Percentiles rank a stretch among this genome's conserved stretches.
phyloP scores from a whole-genome alignment of 2,329 filamentous ascomycete genomes.

The Aspergillus clavatus region DNA sequence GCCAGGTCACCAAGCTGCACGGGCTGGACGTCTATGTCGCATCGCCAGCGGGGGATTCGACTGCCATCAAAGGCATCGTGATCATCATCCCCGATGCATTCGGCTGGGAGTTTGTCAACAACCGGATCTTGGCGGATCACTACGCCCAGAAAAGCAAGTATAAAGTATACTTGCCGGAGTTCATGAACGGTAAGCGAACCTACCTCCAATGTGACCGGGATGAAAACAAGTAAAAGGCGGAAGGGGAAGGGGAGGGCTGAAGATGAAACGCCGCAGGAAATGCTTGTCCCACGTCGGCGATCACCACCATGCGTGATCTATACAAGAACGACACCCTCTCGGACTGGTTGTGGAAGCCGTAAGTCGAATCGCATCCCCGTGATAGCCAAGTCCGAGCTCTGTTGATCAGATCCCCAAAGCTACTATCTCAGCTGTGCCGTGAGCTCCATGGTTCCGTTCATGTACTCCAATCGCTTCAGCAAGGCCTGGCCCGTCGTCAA shows the following conservation, averaged over 20 bases:
- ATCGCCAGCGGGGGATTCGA: conserved; percentile 29
- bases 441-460: conserved; percentile 16
- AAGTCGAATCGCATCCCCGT: not conserved
- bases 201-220: too few relatives aligned
- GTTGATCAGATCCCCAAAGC: conserved; percentile 4
- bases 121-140: conserved; percentile 49
- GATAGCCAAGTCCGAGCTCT: not conserved
- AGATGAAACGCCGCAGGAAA: conserved; percentile 12
- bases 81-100: conserved; percentile 55
- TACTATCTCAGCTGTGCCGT: conserved; percentile 12
- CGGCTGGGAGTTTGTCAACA: conserved; percentile 53
- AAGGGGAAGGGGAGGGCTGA: too few relatives aligned
- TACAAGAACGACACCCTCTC: conserved; percentile 4
- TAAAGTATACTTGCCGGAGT: conserved; percentile 53
- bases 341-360: conserved; percentile 19
- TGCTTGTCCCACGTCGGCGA: conserved; percentile 11
- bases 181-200: conserved; percentile 51
- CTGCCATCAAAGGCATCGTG: conserved; percentile 44
- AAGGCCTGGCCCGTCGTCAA: conserved; percentile 33
- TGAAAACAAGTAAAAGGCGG: too few relatives aligned
- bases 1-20: conserved; percentile 45
- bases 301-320: conserved; percentile 7
- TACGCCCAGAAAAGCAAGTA: conserved; percentile 51
- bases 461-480: conserved; percentile 22
- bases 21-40: conserved; percentile 48